Conservation (phyloP, 1,139 yeast genomes). For the Suzukiozyma palmioleophila region DNA sequence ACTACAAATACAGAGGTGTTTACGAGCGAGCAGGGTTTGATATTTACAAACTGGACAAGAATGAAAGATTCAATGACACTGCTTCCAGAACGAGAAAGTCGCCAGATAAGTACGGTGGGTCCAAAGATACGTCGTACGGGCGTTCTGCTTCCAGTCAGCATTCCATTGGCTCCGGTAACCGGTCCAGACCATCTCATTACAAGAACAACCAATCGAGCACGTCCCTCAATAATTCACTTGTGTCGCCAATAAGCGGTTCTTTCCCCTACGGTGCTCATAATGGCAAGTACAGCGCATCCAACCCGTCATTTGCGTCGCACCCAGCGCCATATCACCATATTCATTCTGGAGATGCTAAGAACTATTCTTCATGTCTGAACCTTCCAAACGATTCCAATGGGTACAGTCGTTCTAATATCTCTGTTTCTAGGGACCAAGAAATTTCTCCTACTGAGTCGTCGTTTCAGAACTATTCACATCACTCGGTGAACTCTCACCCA, state of each 20-base stretch:
- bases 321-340: too few species aligned
- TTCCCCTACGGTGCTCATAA: neutral
- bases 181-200: neutral
- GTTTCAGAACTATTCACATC: neutral
- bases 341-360: too few species aligned
- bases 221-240: neutral
- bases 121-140: conserved; percentile 8
- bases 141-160: conserved; percentile 3
- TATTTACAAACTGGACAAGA: conserved; percentile 22
- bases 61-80: neutral
- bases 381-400: too few species aligned
- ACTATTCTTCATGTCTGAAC: neutral
- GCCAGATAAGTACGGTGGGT: conserved; percentile 5
- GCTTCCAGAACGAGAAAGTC: neutral
- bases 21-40: conserved; percentile 68
- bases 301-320: neutral
- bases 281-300: neutral
- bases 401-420: too few species aligned
- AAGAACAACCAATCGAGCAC: neutral
- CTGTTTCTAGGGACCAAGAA: too few species aligned
- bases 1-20: conserved; percentile 53
- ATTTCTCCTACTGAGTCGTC: neutral
- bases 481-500: neutral
- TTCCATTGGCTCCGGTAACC: too few species aligned
- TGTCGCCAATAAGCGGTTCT: neutral